phyloP scores from a whole-genome alignment of 2,329 filamentous ascomycete species.

The Parascedosporium putredinis region DNA sequence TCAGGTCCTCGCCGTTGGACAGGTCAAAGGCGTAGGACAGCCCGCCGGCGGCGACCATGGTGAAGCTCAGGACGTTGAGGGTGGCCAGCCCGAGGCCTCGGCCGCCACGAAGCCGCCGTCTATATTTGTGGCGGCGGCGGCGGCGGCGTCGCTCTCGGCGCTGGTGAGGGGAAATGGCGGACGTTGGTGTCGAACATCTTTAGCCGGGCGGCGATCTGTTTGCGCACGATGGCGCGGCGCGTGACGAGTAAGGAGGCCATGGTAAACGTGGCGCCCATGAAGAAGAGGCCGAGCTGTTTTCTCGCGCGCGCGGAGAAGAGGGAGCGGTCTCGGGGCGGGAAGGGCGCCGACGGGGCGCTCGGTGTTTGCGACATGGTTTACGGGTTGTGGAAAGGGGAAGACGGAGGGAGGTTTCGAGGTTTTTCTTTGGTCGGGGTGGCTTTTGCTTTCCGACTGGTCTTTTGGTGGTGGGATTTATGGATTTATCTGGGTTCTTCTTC shows the following conservation, averaged over 20 bases:
- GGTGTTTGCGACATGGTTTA: no score
- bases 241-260: conserved; percentile 61
- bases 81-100: conserved; percentile 82
- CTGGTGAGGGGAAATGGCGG: conserved; percentile 10
- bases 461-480: no score
- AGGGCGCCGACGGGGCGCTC: conserved; percentile 11
- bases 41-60: conserved; percentile 64
- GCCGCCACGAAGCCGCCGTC: conserved; percentile 64
- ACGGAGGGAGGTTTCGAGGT: no score
- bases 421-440: no score
- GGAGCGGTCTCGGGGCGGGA: conserved; percentile 12
- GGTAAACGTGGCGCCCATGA: conserved; percentile 67
- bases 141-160: conserved; percentile 8
- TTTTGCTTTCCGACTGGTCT: no score
- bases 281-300: conserved; percentile 59
- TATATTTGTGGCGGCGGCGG: conserved; percentile 25
- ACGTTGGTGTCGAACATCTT: conserved; percentile 60
- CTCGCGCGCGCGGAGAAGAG: conserved; percentile 37
- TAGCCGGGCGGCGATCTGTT: conserved; percentile 51
- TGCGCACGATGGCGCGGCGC: conserved; percentile 56
- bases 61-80: conserved; percentile 69
- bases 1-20: conserved; percentile 55
- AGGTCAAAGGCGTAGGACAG: conserved; percentile 70
- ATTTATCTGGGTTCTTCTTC: no score
- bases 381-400: no score